Conservation (phyloP, 805 yeast genomes). For the Pichia sporocuriosa region DNA sequence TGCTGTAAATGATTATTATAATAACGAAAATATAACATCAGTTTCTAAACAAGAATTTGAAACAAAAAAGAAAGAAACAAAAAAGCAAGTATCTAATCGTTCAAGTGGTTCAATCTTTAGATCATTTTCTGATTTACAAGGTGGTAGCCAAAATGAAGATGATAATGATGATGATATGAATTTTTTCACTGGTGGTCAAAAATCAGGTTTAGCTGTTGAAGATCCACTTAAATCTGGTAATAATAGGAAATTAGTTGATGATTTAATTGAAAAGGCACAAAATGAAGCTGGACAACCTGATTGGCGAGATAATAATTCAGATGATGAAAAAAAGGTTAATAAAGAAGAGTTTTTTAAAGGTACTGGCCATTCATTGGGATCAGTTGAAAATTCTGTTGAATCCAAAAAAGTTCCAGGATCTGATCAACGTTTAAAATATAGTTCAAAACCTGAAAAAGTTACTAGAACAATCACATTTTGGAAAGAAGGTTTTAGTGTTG, state of each 20-base stretch:
- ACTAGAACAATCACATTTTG: conserved; percentile 85
- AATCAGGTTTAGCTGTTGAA: conserved; percentile 73
- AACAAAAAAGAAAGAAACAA: conserved; percentile 1
- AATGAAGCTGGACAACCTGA: conserved; percentile 49
- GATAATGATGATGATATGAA: conserved; percentile 33
- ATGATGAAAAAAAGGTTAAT: conserved; percentile 18
- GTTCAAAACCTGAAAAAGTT: conserved; percentile 40
- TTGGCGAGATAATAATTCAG: conserved; percentile 20
- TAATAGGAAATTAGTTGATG: conserved; percentile 40
- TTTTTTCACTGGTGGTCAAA: conserved; percentile 57
- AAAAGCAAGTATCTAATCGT: background rate
- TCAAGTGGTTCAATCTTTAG: conserved; percentile 19
- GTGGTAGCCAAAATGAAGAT: conserved; percentile 23
- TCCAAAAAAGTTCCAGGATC: conserved; percentile 18
- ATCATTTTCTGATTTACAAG: conserved; percentile 29
- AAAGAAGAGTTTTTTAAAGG: conserved; percentile 36
- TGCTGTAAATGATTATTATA: conserved; percentile 25
- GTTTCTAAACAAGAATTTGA: conserved; percentile 5
- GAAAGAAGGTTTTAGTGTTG: conserved; percentile 94
- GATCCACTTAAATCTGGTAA: conserved; percentile 47
- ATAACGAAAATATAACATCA: conserved; percentile 9
- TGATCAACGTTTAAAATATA: background rate
- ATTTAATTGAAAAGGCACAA: conserved; percentile 62
- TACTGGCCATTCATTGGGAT: conserved; percentile 48
- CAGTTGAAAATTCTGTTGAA: conserved; percentile 33